Evolutionary conservation across 1,284 basidiomycete genomes (phyloP).

Genomic region (Ganoderma boninense): DNA sequence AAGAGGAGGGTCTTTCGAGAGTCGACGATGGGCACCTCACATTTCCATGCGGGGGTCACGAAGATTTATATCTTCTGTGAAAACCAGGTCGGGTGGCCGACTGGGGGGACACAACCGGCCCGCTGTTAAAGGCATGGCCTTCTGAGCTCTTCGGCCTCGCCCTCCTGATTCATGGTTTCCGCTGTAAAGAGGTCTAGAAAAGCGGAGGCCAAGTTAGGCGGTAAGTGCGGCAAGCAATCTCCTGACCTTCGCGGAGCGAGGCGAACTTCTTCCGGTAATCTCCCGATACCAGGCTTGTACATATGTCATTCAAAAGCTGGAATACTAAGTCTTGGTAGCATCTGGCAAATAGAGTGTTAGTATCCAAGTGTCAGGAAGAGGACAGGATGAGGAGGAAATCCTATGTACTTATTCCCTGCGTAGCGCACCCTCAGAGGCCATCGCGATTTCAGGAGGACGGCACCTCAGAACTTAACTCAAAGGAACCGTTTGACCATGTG

Average conservation of each 20-base stretch:
- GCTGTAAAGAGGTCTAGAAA: background rate
- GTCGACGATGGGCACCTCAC: background rate
- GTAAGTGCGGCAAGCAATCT: background rate
- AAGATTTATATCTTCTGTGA: background rate
- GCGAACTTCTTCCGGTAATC: constrained; percentile 17
- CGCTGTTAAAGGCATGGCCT: background rate
- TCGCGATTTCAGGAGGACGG: background rate
- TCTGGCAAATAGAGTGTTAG: background rate
- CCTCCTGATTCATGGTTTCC: constrained; percentile 11
- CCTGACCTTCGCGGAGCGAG: constrained; percentile 2
- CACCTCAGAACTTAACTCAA: background rate
- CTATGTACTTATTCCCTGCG: background rate
- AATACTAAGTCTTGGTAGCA: background rate
- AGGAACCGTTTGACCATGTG: background rate
- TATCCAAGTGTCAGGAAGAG: background rate
- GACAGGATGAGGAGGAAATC: background rate
- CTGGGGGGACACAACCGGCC: background rate
- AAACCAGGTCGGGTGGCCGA: constrained; percentile 7
- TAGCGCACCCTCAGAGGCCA: background rate
- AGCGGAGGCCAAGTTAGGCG: background rate
- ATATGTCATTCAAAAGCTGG: background rate
- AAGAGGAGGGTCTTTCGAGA: background rate
- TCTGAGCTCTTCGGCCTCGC: background rate
- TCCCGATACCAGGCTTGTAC: background rate
- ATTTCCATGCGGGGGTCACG: background rate